Percentiles rank a stretch among this genome's conserved stretches.
Conservation (phyloP, 1,139 yeast genomes). For the Maudiozyma humilis region DNA sequence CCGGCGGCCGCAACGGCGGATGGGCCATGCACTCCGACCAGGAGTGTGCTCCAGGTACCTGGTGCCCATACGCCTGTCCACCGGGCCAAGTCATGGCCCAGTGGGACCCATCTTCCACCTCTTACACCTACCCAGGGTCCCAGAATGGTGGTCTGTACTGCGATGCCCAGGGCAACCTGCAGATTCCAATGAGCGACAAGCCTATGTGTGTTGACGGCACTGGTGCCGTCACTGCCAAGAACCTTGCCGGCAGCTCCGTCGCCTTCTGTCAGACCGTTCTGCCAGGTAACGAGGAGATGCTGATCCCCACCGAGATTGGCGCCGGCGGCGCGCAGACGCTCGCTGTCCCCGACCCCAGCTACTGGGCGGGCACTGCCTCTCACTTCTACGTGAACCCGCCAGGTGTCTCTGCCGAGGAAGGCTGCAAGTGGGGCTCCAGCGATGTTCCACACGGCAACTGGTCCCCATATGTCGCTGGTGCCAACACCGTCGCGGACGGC, state of each 20-base stretch:
- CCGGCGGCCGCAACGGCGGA: conserved; percentile 54
- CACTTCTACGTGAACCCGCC: conserved; percentile 84
- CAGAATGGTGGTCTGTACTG: conserved; percentile 78
- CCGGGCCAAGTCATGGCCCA: conserved; percentile 77
- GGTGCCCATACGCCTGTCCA: conserved; percentile 85
- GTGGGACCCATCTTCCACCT: conserved; percentile 57
- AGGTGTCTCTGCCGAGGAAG: conserved; percentile 68
- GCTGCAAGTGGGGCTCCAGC: conserved; percentile 76
- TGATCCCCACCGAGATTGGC: conserved; percentile 67
- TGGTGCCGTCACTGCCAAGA: conserved; percentile 62
- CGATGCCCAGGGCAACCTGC: conserved; percentile 56
- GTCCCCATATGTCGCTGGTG: conserved; percentile 91
- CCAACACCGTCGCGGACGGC: conserved; percentile 61
- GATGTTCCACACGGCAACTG: conserved; percentile 72
- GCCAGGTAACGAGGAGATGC: conserved; percentile 91
- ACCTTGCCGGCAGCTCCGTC: conserved; percentile 42
- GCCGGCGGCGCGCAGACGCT: conserved; percentile 39
- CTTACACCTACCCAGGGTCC: conserved; percentile 60
- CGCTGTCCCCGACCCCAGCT: conserved; percentile 78
- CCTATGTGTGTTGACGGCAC: conserved; percentile 69
- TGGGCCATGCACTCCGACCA: conserved; percentile 86
- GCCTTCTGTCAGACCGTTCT: conserved; percentile 89
- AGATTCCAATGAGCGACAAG: conserved; percentile 51
- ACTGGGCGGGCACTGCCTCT: conserved; percentile 72
- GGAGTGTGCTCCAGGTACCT: conserved; percentile 59